phyloP scores from a whole-genome alignment of 108 stramenopile species.

The Cyclostephanos invisitatus region DNA sequence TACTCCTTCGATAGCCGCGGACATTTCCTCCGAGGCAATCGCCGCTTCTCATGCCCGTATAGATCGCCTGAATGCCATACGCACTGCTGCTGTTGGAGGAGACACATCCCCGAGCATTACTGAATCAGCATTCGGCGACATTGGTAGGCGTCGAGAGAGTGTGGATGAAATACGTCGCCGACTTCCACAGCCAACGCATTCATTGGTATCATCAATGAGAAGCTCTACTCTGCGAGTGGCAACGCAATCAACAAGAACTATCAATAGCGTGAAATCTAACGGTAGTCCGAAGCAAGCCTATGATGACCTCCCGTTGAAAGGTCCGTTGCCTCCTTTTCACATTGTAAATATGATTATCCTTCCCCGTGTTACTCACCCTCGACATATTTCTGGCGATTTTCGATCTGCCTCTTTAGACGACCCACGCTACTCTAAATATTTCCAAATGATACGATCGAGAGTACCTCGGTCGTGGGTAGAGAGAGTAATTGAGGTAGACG shows the following conservation, averaged over 20 bases:
- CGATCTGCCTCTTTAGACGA: constrained; percentile 11
- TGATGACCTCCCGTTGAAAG: constrained; percentile 38
- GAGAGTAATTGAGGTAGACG: constrained; percentile 50
- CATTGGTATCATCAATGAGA: not conserved
- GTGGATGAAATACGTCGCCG: constrained; percentile 43
- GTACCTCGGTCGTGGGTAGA: constrained; percentile 52
- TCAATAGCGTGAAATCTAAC: constrained; percentile 1
- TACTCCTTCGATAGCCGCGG: constrained; percentile 5
- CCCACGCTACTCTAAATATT: constrained; percentile 48
- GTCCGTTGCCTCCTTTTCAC: not conserved
- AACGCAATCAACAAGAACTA: constrained; percentile 6
- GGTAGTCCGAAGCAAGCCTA: constrained; percentile 18
- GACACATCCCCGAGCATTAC: constrained; percentile 7
- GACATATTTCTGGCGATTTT: not conserved
- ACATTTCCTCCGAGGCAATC: constrained; percentile 29
- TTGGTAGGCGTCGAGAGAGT: constrained; percentile 21
- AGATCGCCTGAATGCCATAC: constrained; percentile 32
- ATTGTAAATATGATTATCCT: not conserved
- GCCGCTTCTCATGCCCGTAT: constrained; percentile 39
- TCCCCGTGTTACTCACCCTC: constrained; percentile 1
- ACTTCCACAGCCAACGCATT: constrained; percentile 13
- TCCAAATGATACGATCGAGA: constrained; percentile 51
- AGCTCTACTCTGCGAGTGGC: constrained; percentile 8
- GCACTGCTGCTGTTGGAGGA: not conserved
- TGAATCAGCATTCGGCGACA: not conserved